Evolutionary conservation across 192 early-diverging fungal genomes (phyloP).

Genomic region (Helicostylum pulchrum): DNA sequence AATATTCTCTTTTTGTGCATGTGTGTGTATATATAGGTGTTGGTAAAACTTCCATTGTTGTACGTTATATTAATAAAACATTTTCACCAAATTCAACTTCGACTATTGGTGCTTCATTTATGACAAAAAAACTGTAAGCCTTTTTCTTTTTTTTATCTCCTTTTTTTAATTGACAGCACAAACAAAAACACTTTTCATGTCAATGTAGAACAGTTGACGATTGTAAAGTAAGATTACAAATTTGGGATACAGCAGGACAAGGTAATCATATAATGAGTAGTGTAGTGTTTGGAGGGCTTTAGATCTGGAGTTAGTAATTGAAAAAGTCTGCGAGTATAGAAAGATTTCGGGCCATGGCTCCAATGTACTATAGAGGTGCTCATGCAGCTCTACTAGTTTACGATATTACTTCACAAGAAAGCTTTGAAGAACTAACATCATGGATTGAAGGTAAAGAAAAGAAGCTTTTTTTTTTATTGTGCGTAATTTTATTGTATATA

Average conservation of each 20-base stretch:
- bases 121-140: conserved; percentile 68
- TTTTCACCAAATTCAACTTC: conserved; percentile 72
- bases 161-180: conserved; percentile 1
- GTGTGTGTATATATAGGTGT: conserved; percentile 57
- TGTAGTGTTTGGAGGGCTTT: background rate
- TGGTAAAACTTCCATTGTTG: conserved; percentile 77
- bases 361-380: conserved; percentile 74
- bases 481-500: background rate
- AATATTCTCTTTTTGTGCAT: background rate
- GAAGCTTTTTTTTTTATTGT: too few relatives aligned
- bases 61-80: conserved; percentile 70
- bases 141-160: background rate
- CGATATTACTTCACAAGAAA: conserved; percentile 69
- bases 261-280: conserved; percentile 31
- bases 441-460: conserved; percentile 53
- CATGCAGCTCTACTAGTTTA: conserved; percentile 72
- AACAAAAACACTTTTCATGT: conserved; percentile 5
- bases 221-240: conserved; percentile 74
- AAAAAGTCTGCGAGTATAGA: conserved; percentile 33
- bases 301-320: background rate
- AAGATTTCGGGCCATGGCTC: conserved; percentile 74
- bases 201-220: conserved; percentile 58
- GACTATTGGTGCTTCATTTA: conserved; percentile 75
- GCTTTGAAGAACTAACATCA: conserved; percentile 63
- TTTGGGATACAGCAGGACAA: conserved; percentile 91